These are phyloP conservation scores for Fraxinus quadrangulata DNA, from an alignment of 257 asterid species.

Conservation along the genomic window DNA sequence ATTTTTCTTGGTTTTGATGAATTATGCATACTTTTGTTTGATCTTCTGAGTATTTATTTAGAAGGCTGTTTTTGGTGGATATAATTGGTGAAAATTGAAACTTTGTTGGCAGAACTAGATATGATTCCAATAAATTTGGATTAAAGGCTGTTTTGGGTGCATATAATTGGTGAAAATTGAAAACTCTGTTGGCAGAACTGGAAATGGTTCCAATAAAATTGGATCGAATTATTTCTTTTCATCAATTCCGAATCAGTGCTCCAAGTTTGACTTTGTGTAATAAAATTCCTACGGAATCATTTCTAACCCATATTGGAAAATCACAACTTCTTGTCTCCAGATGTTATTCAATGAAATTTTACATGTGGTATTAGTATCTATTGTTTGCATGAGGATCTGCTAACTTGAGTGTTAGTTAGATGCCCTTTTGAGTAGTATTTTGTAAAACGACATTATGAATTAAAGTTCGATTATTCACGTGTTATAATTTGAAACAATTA, in stretches of 20 bases:
- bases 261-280: neutral
- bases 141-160: neutral
- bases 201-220: neutral
- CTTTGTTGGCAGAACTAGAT: neutral
- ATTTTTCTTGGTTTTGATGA: neutral
- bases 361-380: too few relatives aligned
- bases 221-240: neutral
- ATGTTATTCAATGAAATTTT: too few relatives aligned
- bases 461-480: too few relatives aligned
- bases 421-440: too few relatives aligned
- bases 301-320: neutral
- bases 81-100: neutral
- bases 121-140: neutral
- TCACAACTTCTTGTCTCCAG: too few relatives aligned
- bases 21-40: neutral
- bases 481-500: too few relatives aligned
- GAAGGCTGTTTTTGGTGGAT: neutral
- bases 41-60: neutral
- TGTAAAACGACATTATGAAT: too few relatives aligned
- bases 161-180: neutral
- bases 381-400: too few relatives aligned
- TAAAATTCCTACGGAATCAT: neutral
- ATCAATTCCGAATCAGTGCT: neutral
- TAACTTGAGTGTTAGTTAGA: too few relatives aligned
- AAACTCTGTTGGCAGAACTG: neutral